A percentile compares a stretch with the other conserved stretches of the same genome.
phyloP scores from a whole-genome alignment of 495 filamentous ascomycete genomes.

The Trichoderma gamsii region DNA sequence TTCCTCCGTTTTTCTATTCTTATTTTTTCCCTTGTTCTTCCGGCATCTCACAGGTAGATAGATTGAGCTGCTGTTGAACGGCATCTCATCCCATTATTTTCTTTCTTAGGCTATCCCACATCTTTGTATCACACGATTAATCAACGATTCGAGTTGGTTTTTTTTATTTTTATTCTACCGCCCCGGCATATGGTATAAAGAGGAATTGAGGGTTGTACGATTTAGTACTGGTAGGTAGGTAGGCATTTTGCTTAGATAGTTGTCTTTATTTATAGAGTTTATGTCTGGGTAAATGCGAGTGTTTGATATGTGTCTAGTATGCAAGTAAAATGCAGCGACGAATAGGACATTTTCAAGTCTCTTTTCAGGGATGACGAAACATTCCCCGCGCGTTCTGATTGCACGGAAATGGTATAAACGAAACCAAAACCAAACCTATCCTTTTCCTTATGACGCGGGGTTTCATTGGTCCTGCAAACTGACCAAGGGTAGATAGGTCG shows the following conservation, averaged over 20 bases:
- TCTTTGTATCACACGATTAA: background rate
- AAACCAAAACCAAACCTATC: background rate
- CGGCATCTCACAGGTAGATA: background rate
- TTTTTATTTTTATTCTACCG: too few species aligned
- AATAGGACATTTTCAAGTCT: background rate
- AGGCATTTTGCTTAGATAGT: background rate
- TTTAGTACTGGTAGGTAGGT: background rate
- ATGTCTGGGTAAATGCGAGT: background rate
- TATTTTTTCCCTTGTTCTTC: too few species aligned
- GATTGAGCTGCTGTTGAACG: conserved; percentile 5
- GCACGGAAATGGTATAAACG: background rate
- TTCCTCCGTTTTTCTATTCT: background rate
- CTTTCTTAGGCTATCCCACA: background rate
- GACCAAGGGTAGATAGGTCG: background rate
- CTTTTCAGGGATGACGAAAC: background rate
- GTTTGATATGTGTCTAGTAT: background rate
- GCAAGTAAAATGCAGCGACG: background rate
- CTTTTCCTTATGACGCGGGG: background rate
- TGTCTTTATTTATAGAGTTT: too few species aligned
- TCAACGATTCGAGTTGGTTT: background rate
- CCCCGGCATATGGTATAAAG: background rate
- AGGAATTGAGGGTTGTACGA: background rate
- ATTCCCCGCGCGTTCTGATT: background rate
- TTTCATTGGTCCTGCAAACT: background rate
- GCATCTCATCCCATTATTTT: background rate